These are phyloP conservation scores for Mortierella sp. DNA, from an alignment of 371 early-diverging fungal species.

Conservation along the genomic window DNA sequence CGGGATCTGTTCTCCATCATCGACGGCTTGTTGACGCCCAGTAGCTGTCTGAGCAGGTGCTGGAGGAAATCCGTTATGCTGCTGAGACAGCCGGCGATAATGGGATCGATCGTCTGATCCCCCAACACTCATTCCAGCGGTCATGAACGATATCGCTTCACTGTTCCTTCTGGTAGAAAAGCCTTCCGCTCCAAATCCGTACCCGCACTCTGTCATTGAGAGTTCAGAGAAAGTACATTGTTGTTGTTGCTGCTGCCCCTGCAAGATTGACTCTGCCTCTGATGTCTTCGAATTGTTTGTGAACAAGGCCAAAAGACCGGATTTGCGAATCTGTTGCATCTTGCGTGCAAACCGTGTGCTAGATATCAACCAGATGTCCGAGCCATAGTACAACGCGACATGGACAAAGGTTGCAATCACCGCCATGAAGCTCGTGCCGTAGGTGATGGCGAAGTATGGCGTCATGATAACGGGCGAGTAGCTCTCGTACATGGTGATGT, in stretches of 20 bases:
- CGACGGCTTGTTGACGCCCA: background rate
- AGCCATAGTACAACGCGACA: slow-evolving; percentile 70
- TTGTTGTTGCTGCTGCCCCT: no score
- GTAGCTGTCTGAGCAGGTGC: background rate
- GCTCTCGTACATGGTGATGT: slow-evolving; percentile 68
- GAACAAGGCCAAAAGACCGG: background rate
- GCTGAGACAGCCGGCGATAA: slow-evolving; percentile 22
- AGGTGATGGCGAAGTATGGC: slow-evolving; percentile 78
- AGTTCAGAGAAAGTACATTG: no score
- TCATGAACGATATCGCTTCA: slow-evolving; percentile 9
- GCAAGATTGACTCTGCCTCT: no score
- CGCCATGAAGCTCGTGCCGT: slow-evolving; percentile 73
- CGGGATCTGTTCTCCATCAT: slow-evolving; percentile 40
- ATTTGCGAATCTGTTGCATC: background rate
- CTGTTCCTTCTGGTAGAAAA: slow-evolving; percentile 7
- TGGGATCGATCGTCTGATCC: slow-evolving; percentile 19
- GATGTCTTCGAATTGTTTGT: background rate
- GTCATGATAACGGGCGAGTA: slow-evolving; percentile 83
- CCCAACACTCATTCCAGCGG: slow-evolving; percentile 2
- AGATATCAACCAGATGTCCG: slow-evolving; percentile 64
- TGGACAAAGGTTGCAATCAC: slow-evolving; percentile 76
- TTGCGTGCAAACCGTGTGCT: slow-evolving; percentile 16
- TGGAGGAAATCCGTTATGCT: background rate
- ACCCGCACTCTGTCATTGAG: no score
- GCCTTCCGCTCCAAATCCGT: no score